Percentiles rank a stretch among this genome's conserved stretches.
phyloP scores from a whole-genome alignment of 768 basidiomycete genomes.

The Tubosaeta brunneosetosa region DNA sequence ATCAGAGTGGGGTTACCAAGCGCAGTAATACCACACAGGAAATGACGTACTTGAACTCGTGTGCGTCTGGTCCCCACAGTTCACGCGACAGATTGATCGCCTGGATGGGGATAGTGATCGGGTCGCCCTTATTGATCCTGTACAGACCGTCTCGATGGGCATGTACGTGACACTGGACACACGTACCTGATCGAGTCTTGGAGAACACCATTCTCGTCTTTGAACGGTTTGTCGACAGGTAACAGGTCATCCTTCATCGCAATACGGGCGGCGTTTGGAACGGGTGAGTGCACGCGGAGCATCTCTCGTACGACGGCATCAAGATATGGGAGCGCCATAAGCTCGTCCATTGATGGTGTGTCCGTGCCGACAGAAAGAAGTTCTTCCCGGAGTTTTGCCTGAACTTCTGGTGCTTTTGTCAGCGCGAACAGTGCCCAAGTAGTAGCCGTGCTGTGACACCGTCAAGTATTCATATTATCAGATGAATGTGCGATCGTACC shows the following conservation, averaged over 20 bases:
- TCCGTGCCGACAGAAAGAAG: constrained; percentile 47
- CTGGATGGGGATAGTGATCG: not conserved
- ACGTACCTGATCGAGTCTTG: not conserved
- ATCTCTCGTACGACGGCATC: constrained; percentile 64
- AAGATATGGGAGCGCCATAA: constrained; percentile 62
- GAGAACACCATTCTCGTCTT: not conserved
- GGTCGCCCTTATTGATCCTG: not conserved
- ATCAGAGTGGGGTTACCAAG: not conserved
- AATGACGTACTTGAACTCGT: not conserved
- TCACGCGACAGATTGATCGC: not conserved
- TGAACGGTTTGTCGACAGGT: constrained; percentile 25
- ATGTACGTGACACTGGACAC: not conserved
- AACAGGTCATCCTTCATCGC: constrained; percentile 51
- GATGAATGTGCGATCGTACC: not conserved
- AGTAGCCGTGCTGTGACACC: not conserved
- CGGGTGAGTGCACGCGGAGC: constrained; percentile 47
- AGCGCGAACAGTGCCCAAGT: not conserved
- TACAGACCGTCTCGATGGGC: not conserved
- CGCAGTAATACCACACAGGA: not conserved
- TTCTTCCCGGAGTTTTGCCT: not conserved
- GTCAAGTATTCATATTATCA: not conserved
- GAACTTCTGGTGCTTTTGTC: not conserved
- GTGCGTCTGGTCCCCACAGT: not conserved
- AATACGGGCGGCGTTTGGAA: constrained; percentile 39
- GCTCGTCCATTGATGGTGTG: constrained; percentile 63